phyloP scores from a whole-genome alignment of 2,329 filamentous ascomycete genomes.

The Fusarium anguioides region DNA sequence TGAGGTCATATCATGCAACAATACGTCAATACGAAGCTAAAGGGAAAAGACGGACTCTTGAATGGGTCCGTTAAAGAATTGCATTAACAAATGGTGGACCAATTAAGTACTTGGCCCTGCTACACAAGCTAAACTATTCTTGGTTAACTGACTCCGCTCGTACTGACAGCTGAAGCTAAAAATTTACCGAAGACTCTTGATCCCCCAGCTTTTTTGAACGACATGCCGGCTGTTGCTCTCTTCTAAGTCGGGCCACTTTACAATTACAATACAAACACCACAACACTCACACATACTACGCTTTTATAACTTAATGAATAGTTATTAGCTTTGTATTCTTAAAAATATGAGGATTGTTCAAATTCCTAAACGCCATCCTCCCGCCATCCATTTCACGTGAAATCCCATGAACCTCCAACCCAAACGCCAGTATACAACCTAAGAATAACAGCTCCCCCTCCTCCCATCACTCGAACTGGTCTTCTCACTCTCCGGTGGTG shows the following conservation, averaged over 20 bases:
- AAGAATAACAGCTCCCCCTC: not conserved
- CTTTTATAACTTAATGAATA: not conserved
- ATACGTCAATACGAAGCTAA: not conserved
- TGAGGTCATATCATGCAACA: not conserved
- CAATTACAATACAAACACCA: not conserved
- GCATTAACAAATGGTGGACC: not conserved
- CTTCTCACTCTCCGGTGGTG: conserved; percentile 30
- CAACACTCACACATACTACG: not conserved
- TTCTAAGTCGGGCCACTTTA: not conserved
- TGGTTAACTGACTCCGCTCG: not conserved
- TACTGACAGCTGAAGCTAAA: not conserved
- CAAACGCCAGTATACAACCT: not conserved
- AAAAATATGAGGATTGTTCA: not conserved
- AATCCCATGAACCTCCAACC: not conserved
- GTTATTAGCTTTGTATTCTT: not conserved
- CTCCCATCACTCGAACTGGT: not conserved
- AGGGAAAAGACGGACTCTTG: not conserved
- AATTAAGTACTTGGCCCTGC: not conserved
- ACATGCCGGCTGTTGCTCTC: conserved; percentile 17
- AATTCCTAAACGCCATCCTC: not conserved
- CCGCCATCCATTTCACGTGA: not conserved
- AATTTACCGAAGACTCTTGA: conserved; percentile 30
- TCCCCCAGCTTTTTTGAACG: conserved; percentile 32
- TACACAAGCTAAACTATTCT: not conserved
- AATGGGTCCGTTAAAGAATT: not conserved